Base-by-base conservation (phyloP, 495 filamentous ascomycete species). In the Neurospora terricola region DNA sequence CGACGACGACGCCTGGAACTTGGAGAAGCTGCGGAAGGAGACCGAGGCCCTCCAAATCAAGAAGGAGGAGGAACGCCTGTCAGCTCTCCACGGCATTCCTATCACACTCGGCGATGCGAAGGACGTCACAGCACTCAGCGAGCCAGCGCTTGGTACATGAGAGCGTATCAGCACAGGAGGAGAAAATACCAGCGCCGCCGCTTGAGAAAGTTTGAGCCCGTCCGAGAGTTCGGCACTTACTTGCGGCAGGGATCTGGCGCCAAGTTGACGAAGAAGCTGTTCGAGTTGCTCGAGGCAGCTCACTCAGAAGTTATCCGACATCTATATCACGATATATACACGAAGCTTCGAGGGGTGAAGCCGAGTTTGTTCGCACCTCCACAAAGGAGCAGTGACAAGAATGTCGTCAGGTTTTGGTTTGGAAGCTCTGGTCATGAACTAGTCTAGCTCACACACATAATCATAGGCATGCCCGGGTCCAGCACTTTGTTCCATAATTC, bases 1-100 rank as follows among this genome's bases (percentile, higher is more conserved):
- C 11, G 88, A 88, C 69, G 89, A 90, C 27, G 89, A 86, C 68
- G 81, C 82, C 27, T 97, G 90, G 88, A 94, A 97, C 82, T 83
- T 98, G 78, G 90, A 91, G 77, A 92, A 89, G 38, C 79, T 92
- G 78, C 89, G 90, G 69, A 82, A 83, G 77, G 91, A 94, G 84
- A 94, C 92, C 4, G 89, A 92, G 78, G 87, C 87, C 21, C 75
- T 92, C 69, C 82, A 83, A 77, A 86, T 87, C 73, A 89, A 86
- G 81, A 89, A 89, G 73, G 90, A 92, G 78, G 84, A 89, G 74
- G 87, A 89, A 62, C 80, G 88, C 40, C 70, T 90, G 72, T 83
- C 84, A 34, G 78, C 77, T 2, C 21, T 77, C 69, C 76, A 81
- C 73, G 78, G 77, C 27, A 3, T 75, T 39, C 74, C 77, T 40